Evolutionary conservation across 2,329 filamentous ascomycete genomes (phyloP), one percentile per base, ranked within the genome.

Genomic region (Sporothrix inflata): DNA sequence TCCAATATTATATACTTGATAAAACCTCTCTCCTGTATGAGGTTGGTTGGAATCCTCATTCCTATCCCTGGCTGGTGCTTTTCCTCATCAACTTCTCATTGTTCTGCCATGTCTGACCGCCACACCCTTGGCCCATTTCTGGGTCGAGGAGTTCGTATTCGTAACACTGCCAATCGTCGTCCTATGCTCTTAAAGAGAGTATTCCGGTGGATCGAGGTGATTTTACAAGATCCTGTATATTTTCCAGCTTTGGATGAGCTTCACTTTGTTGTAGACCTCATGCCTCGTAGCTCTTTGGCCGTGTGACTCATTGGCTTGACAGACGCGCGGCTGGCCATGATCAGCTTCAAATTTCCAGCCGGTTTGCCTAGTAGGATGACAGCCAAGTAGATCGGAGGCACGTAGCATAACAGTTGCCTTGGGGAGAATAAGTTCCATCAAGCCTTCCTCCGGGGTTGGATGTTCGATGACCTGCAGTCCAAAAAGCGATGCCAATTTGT

Each of bases 81-180:
- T 9, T 45, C 42, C 42, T 45, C 11, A n/a, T 45, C 11, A 45
- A 14, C 42, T 45, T 45, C 42, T 45, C 14, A 45, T 45, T 45
- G 11, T 45, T 45, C 42, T 45, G 11, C 42, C 3, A 45, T 51
- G 19, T 51, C 47, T 51, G 19, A 51, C 47, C 3, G 78, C 47
- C 47, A 51, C 14, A 51, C 47, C 47, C 47, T 51, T 51, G 12
- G 47, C 47, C 47, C 47, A 51, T 51, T 51, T 51, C 47, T 51
- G 9, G 9, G 9, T 21, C 14, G 12, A 51, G 19, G 47, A 51
- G 47, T 51, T 51, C 47, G 47, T 51, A 51, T 51, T 51, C 47
- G 19, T 51, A 21, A 21, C 47, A 51, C 47, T 21, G 12, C 19
- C n/a, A 51, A n/a, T 51, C 47, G 19, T 51, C 47, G 19, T 51